Evolutionary conservation across 805 yeast species (phyloP), one percentile per base, ranked within the genome.

Genomic region (Ogataea saltuana): DNA sequence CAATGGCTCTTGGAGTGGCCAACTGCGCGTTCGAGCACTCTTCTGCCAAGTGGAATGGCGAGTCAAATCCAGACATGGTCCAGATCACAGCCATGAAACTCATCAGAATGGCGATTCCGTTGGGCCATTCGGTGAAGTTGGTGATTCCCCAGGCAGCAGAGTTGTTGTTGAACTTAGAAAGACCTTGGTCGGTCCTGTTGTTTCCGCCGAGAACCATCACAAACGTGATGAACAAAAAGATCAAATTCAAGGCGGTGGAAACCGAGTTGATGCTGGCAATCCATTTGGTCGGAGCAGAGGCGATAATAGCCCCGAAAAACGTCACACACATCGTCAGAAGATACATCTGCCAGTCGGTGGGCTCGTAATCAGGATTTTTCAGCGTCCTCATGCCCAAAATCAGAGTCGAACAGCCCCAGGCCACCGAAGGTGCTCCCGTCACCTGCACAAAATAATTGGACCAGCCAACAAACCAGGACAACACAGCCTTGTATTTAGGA

Each of bases 11-110:
- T 13, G 88, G 86, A n/a, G 83, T 79, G 4, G 84, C 85, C 16
- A 69, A 64, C 22, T 75, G 65, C 10, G 86, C 84, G 57, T 81
- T 80, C 38, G 79, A 65, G 50, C 83, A 77, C 55, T 83, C 88
- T 61, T 83, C 89, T 13, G 85, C 71, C 48, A 83, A 67, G 56
- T 83, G 88, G 68, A 81, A 82, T 0, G 88, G 84, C 15, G 85
- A 78, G 57, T 83, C 88, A 57, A 79, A 83, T 12, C 87, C 88
- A 41, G 83, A 74, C 86, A 82, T 81, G 34, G 83, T 76, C 83
- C 83, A 78, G 46, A 78, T 75, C 35, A 74, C 80, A 21, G 83
- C 78, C 51, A 77, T 57, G 61, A 78, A 78, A 5, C 78, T 69
- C 70, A 77, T 69, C 45, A 80, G 59, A 57, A 77, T 67, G 21